A percentile compares a stretch with the other conserved stretches of the same genome.
These are phyloP conservation scores for Naumovozyma baii DNA, from an alignment of 805 yeast genomes.

Conservation along the genomic window DNA sequence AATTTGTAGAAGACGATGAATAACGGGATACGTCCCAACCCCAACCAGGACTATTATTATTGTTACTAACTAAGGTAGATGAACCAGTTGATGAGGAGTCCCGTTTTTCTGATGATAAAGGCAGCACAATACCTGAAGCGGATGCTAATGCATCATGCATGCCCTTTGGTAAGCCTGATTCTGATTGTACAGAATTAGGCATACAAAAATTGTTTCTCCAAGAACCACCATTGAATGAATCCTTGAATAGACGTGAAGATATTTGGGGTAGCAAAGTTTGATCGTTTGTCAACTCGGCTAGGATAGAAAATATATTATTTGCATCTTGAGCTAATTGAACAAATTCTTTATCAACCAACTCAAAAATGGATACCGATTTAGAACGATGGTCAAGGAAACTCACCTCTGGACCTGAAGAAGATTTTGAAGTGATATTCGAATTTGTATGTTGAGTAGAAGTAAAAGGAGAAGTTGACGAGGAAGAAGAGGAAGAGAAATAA, in stretches of 20 bases:
- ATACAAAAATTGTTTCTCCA: slow-evolving; percentile 53
- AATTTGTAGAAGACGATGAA: too few species aligned
- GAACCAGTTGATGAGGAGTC: too few species aligned
- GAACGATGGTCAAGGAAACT: too few species aligned
- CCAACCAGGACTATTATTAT: too few species aligned
- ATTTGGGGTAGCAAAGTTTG: slow-evolving; percentile 68
- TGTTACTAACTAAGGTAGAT: not conserved
- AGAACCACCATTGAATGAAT: slow-evolving; percentile 65
- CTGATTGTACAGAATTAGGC: not conserved
- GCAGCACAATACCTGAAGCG: not conserved
- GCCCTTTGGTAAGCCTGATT: not conserved
- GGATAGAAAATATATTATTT: not conserved
- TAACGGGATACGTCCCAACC: too few species aligned
- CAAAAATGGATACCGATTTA: not conserved
- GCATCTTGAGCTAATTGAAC: not conserved
- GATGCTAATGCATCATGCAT: not conserved
- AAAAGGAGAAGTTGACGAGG: too few species aligned
- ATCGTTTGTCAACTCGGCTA: too few species aligned
- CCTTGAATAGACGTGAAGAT: slow-evolving; percentile 57
- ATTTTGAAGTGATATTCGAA: too few species aligned
- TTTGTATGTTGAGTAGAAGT: too few species aligned
- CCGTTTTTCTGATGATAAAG: too few species aligned
- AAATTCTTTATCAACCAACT: not conserved
- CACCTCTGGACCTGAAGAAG: too few species aligned
- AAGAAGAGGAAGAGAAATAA: too few species aligned